Conservation (phyloP, 148 eudicot genomes). For the Chenopodium album region DNA sequence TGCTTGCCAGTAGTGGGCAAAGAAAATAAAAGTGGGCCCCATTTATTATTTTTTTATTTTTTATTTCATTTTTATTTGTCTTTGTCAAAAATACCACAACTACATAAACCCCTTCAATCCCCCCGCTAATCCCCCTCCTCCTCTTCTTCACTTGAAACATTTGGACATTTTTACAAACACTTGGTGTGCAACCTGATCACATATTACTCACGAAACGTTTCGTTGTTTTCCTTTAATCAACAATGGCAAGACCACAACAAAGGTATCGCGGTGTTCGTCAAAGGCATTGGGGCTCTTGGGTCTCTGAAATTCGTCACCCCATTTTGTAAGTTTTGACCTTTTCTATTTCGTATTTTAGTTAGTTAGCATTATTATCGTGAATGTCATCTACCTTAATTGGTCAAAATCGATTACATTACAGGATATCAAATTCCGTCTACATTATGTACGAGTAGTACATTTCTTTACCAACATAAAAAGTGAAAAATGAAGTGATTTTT, state of each 20-base stretch:
- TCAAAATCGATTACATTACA: too few species aligned
- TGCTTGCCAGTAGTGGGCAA: conserved; percentile 38
- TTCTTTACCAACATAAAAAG: too few species aligned
- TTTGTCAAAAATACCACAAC: conserved; percentile 26
- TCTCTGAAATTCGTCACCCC: conserved; percentile 86
- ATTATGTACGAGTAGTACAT: too few species aligned
- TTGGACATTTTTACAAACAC: conserved; percentile 24
- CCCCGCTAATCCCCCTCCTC: conserved; percentile 17
- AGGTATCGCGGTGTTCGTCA: conserved; percentile 76
- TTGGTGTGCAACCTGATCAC: background rate
- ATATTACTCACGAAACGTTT: background rate
- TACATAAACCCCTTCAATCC: conserved; percentile 33
- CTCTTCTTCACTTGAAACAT: conserved; percentile 5
- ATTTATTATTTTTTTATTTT: too few species aligned
- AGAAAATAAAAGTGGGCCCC: conserved; percentile 16
- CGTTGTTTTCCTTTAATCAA: too few species aligned
- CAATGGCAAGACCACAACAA: conserved; percentile 75
- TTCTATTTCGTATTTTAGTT: background rate
- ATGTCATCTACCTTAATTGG: too few species aligned
- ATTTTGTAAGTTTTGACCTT: conserved; percentile 45
- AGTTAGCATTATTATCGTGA: background rate
- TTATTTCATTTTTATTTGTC: background rate
- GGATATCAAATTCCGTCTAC: too few species aligned
- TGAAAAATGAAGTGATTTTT: background rate
- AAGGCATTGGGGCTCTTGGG: conserved; percentile 96